Base-by-base conservation (phyloP, 768 basidiomycete species). In the Termitomyces sp. region DNA sequence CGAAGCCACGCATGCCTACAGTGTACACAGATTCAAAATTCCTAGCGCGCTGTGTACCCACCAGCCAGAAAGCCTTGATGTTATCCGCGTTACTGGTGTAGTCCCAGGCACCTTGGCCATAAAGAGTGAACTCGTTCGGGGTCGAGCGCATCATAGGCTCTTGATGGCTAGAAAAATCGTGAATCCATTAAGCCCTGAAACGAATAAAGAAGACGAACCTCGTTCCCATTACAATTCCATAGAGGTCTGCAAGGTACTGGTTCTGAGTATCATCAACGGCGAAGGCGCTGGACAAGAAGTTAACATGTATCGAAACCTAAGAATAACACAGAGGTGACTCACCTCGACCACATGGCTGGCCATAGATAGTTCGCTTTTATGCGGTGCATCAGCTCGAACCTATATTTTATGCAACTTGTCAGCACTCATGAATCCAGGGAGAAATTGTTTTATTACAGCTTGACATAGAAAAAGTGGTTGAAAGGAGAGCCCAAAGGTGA, bases 121-220 rank as follows among this genome's bases (percentile, higher is more conserved):
- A 80, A 12, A 81, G 66, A 58, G 69, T 75, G 77, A 85, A 90
- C 65, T 89, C 86, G 59, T 80, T 77, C 4, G 87, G 86, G 2
- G 82, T 84, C 35, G 85, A 84, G 22, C 87, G 81, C 76, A 84
- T 82, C 84, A 88, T 87, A 9, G 88, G 87, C 64, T 90, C 87
- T 67, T 89, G 82, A 65, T 88, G 85, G 69, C 82, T 81, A 36
- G 14, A 35, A 47, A 47, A 36, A 28, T 46, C 3, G 4, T 33
- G 35, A 45, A n/a, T 24, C 12, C 52, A 12, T 1, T 1, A 54
- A 35, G 22, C 35, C 28, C 35, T 33, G 40, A 24, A 16, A 47
- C 53, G 30, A 18, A 13, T 10, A 55, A 40, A 20, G 44, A 16
- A 13, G 24, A 44, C 56, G 18, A 36, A 77, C 80, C 80, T 85